Base-by-base conservation (phyloP, 257 asterid species). In the Solanum tarapatanum region DNA sequence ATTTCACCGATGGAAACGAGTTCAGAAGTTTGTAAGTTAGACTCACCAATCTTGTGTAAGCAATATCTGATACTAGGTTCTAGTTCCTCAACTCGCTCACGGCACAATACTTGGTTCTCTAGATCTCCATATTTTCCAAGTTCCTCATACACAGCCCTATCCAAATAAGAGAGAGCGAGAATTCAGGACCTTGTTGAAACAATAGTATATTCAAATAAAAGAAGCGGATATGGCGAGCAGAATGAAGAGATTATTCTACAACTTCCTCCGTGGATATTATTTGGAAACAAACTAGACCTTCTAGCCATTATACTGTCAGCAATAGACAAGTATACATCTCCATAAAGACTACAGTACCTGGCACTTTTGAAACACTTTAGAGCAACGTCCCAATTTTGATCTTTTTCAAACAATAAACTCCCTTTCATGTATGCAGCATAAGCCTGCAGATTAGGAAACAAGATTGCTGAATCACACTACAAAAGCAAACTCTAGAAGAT, bases 91-190 rank as follows among this genome's bases (percentile, higher is more conserved):
- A 96, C 99, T 85, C 98, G 93, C 90, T 95, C 98, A 86, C 96
- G 94, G 94, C 99, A 96, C 89, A 97, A 91, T 74, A 93, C 94
- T 90, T 95, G 98, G 90, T 93, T 96, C 87, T 97, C 99, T 86
- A 93, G 90, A 90, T 96, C 99, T 84, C 99, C 99, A 88, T 96
- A 97, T 88, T 97, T 97, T 33, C 98, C 99, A 88, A 97, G 99
- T 89, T 97, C 98, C 93, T 96, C 99, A 92, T 96, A 97, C 89
- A 97, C 99, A 89, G 98, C 98, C 93, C 99, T 97, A 87, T 85
- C 74, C 84, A 89, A 85, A 87, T 83, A 73, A 86, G 86, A 69
- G 88, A 82, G 62, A 90, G 87, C 35, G 39, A 90, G 76, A 79
- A 84, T 37, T 58, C 39, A 84, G 82, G 83, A 60, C 68, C 68